Evolutionary conservation across 768 basidiomycete species (phyloP).

Genomic region (Roridomyces roridus): DNA sequence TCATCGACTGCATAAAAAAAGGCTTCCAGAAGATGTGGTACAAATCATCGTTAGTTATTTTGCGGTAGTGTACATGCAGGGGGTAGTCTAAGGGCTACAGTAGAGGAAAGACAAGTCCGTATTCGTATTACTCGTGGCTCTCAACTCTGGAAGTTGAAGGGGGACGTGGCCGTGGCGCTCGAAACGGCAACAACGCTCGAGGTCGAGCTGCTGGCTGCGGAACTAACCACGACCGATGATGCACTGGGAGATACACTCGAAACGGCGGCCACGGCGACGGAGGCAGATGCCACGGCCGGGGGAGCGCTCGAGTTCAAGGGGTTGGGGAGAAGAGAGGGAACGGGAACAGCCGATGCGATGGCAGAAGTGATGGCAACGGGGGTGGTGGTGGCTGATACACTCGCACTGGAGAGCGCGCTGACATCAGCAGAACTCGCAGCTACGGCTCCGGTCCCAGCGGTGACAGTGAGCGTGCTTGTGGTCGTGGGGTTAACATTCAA

Average conservation of each 20-base stretch:
- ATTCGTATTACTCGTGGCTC: no score
- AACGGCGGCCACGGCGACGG: background rate
- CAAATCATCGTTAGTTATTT: no score
- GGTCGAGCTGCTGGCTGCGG: background rate
- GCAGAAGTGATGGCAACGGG: background rate
- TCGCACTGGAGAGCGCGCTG: background rate
- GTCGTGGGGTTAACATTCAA: background rate
- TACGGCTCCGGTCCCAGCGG: background rate
- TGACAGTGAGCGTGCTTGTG: constrained; percentile 16
- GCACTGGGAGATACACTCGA: background rate
- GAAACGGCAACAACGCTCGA: background rate
- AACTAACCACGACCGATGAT: background rate
- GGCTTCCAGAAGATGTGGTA: no score
- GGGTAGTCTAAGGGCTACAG: constrained; percentile 9
- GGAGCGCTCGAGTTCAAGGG: background rate
- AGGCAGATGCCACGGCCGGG: background rate
- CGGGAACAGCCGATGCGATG: background rate
- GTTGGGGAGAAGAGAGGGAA: constrained; percentile 6
- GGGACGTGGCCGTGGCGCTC: background rate
- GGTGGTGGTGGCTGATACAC: background rate
- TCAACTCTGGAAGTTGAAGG: constrained; percentile 14
- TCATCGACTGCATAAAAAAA: no score
- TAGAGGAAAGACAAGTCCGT: background rate
- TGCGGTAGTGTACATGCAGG: background rate
- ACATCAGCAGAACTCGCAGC: background rate